phyloP scores from a whole-genome alignment of 2,329 filamentous ascomycete genomes.

The Pseudocercospora musae region DNA sequence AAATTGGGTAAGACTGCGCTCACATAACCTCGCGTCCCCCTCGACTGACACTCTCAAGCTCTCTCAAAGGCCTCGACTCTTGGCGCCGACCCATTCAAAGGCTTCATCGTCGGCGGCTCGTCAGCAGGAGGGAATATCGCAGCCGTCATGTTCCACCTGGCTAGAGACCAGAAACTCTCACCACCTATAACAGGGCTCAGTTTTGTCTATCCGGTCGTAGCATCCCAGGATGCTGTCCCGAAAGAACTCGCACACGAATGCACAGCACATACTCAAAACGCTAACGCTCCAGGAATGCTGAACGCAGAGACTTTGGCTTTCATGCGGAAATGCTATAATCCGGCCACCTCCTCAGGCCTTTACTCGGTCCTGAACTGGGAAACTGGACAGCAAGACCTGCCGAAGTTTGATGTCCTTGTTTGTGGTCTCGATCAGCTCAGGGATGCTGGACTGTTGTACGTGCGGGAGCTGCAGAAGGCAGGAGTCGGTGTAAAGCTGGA shows the following conservation, averaged over 20 bases:
- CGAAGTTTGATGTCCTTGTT: constrained; percentile 45
- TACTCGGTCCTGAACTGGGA: constrained; percentile 4
- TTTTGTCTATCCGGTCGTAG: constrained; percentile 42
- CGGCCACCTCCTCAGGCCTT: not conserved
- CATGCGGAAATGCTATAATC: constrained; percentile 21
- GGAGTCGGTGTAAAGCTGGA: constrained; percentile 44
- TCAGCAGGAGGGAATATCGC: constrained; percentile 47
- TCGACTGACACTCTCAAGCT: constrained; percentile 32
- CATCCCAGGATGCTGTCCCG: constrained; percentile 37
- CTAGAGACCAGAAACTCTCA: constrained; percentile 40
- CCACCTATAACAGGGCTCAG: constrained; percentile 45
- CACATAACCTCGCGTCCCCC: not conserved
- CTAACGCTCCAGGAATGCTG: constrained; percentile 36
- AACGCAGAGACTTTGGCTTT: constrained; percentile 40
- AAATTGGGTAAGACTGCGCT: constrained; percentile 45
- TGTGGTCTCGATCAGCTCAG: constrained; percentile 48
- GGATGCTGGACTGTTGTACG: constrained; percentile 50
- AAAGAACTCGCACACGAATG: constrained; percentile 40
- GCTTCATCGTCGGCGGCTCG: constrained; percentile 49
- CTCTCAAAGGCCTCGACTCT: constrained; percentile 40
- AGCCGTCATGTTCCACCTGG: constrained; percentile 40
- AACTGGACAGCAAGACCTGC: constrained; percentile 37
- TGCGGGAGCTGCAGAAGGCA: constrained; percentile 41
- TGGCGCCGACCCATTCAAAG: constrained; percentile 40
- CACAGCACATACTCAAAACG: constrained; percentile 41